phyloP scores from a whole-genome alignment of 176 grass and related monocot species.

The Juncus inflexus region DNA sequence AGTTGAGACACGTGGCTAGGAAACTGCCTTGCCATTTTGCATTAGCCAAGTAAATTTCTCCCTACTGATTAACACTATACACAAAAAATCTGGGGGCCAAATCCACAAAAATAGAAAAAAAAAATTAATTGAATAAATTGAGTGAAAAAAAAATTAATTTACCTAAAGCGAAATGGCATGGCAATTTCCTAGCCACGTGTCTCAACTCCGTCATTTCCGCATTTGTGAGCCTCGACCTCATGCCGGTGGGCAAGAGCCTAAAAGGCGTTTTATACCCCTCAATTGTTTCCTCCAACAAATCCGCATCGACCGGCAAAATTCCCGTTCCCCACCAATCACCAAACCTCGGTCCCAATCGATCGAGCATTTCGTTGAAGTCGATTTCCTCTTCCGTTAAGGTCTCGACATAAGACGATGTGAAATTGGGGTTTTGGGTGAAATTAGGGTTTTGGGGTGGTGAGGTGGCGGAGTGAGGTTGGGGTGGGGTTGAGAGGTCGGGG shows the following conservation, averaged over 20 bases:
- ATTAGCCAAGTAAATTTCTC: slow-evolving; percentile 41
- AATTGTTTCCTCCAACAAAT: slow-evolving; percentile 66
- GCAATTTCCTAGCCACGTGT: slow-evolving; percentile 66
- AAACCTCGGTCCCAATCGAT: slow-evolving; percentile 78
- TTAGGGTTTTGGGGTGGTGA: slow-evolving; percentile 1
- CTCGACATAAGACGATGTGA: slow-evolving; percentile 27
- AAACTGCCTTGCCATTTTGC: slow-evolving; percentile 90
- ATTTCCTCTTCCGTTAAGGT: slow-evolving; percentile 66
- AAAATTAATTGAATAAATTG: neutral
- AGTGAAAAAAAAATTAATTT: slow-evolving; percentile 12
- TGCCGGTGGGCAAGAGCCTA: slow-evolving; percentile 74
- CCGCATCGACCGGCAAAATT: slow-evolving; percentile 76
- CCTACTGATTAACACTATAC: too few species aligned
- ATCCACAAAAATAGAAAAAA: too few species aligned
- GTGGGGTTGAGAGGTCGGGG: slow-evolving; percentile 39
- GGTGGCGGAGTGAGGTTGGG: neutral
- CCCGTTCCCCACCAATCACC: slow-evolving; percentile 87
- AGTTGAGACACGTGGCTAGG: slow-evolving; percentile 65
- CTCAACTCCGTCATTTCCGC: slow-evolving; percentile 71
- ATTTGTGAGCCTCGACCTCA: slow-evolving; percentile 68
- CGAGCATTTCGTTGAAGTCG: slow-evolving; percentile 80
- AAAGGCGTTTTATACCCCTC: slow-evolving; percentile 86
- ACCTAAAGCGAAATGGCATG: slow-evolving; percentile 97
- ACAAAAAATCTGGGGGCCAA: too few species aligned
- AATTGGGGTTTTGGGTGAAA: too few species aligned